Evolutionary conservation across 2,329 filamentous ascomycete genomes (phyloP).

Genomic region (Ophiostoma ips): DNA sequence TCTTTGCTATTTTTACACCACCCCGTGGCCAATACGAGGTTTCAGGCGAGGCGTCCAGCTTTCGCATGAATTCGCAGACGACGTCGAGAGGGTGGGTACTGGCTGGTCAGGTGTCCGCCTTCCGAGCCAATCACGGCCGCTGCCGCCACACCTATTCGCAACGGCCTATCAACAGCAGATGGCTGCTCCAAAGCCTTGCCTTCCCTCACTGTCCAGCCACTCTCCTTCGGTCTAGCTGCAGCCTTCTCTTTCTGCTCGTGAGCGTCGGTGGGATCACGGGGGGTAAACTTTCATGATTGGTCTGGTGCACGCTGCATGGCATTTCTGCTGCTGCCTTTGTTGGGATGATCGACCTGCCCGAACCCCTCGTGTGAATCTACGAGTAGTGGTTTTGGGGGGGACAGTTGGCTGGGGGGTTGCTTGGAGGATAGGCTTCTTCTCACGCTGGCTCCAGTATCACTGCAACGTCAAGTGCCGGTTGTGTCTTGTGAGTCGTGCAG

Average conservation of each 20-base stretch:
- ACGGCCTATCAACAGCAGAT: conserved; percentile 4
- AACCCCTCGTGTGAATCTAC: too few species aligned
- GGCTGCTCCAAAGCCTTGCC: conserved; percentile 8
- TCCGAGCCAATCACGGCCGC: conserved; percentile 7
- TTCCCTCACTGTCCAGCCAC: too few species aligned
- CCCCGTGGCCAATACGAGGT: background rate
- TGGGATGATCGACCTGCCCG: conserved; percentile 3
- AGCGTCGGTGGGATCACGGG: conserved; percentile 3
- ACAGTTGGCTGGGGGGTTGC: too few species aligned
- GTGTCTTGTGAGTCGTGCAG: background rate
- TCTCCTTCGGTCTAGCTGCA: background rate
- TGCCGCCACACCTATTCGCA: conserved; percentile 3
- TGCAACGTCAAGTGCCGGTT: conserved; percentile 8
- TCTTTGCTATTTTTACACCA: background rate
- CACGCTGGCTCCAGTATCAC: background rate
- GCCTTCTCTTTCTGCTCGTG: background rate
- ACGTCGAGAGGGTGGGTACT: conserved; percentile 9
- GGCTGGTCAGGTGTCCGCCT: conserved; percentile 8
- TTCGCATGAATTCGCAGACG: background rate
- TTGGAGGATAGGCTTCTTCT: too few species aligned
- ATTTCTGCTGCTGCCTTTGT: background rate
- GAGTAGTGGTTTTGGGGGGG: too few species aligned
- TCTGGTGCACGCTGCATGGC: background rate
- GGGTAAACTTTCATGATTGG: background rate
- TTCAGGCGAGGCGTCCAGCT: background rate